A percentile compares a stretch with the other conserved stretches of the same genome.
phyloP scores from a whole-genome alignment of 2,329 filamentous ascomycete species.

The Alternaria ventricosa region DNA sequence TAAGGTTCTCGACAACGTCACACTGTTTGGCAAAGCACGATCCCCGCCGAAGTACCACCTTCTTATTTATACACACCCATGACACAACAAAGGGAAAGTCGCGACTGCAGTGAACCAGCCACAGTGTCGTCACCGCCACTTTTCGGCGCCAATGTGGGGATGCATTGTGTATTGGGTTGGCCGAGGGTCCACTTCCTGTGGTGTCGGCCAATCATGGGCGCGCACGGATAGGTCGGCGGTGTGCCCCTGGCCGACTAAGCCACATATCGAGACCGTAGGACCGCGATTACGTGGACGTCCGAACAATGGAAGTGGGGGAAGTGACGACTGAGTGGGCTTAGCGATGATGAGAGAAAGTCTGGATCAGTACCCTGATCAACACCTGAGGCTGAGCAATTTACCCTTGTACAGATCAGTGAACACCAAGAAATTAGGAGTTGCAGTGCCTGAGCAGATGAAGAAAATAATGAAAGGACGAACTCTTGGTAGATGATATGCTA shows the following conservation, averaged over 20 bases:
- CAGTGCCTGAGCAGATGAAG: not conserved
- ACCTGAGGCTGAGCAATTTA: not conserved
- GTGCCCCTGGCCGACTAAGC: not conserved
- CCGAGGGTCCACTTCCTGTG: slow-evolving; percentile 1
- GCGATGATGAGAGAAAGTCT: not conserved
- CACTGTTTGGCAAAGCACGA: not conserved
- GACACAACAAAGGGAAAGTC: not conserved
- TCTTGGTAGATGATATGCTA: not conserved
- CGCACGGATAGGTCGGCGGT: slow-evolving; percentile 2
- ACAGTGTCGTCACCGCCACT: slow-evolving; percentile 13
- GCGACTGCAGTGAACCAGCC: not conserved
- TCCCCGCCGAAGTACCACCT: not conserved
- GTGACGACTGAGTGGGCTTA: not conserved
- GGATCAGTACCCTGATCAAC: not conserved
- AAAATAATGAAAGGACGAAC: not conserved
- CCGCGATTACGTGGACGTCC: slow-evolving; percentile 7
- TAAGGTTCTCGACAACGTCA: not conserved
- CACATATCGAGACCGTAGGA: not conserved
- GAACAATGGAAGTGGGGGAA: not conserved
- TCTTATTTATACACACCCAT: not conserved
- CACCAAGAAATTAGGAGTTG: not conserved
- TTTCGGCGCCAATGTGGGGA: not conserved
- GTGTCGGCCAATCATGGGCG: slow-evolving; percentile 1
- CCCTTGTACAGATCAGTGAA: not conserved
- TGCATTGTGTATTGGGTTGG: not conserved